Conservation (phyloP, 805 yeast genomes). For the Nakazawaea anatomiae region DNA sequence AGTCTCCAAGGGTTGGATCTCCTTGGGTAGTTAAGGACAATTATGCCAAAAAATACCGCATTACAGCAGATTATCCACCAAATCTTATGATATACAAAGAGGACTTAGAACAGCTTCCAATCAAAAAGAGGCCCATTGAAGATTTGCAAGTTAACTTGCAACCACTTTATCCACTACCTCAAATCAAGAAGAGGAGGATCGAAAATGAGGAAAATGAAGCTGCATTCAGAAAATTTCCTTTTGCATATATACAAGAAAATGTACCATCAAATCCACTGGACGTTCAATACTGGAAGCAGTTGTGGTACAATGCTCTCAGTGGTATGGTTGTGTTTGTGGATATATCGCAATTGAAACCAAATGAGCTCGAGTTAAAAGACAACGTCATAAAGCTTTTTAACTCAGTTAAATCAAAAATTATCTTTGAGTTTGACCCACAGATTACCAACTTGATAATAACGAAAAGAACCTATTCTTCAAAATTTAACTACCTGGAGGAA, state of each 20-base stretch:
- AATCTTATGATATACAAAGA: conserved; percentile 32
- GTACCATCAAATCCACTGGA: conserved; percentile 32
- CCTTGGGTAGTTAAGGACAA: conserved; percentile 91
- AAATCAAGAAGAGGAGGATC: conserved; percentile 3
- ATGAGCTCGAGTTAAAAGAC: conserved; percentile 29
- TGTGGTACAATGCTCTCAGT: conserved; percentile 46
- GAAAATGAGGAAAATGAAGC: conserved; percentile 12
- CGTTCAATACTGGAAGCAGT: conserved; percentile 37
- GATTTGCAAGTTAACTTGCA: conserved; percentile 8
- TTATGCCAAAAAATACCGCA: conserved; percentile 64
- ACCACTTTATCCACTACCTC: conserved; percentile 9
- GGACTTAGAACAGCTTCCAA: conserved; percentile 11
- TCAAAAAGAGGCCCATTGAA: conserved; percentile 6
- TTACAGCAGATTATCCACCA: conserved; percentile 54
- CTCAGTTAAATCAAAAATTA: conserved; percentile 41
- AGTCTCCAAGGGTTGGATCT: conserved; percentile 82
- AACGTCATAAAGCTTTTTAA: conserved; percentile 38
- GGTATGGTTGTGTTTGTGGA: conserved; percentile 44
- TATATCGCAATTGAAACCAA: conserved; percentile 30
- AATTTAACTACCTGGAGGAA: conserved; percentile 29
- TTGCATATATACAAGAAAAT: conserved; percentile 28
- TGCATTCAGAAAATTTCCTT: conserved; percentile 7
- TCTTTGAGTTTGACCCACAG: conserved; percentile 38
- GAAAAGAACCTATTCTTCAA: conserved; percentile 33
- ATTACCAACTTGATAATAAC: conserved; percentile 42